phyloP scores from a whole-genome alignment of 148 eudicot genomes.

The Rhododendron williamsianum region DNA sequence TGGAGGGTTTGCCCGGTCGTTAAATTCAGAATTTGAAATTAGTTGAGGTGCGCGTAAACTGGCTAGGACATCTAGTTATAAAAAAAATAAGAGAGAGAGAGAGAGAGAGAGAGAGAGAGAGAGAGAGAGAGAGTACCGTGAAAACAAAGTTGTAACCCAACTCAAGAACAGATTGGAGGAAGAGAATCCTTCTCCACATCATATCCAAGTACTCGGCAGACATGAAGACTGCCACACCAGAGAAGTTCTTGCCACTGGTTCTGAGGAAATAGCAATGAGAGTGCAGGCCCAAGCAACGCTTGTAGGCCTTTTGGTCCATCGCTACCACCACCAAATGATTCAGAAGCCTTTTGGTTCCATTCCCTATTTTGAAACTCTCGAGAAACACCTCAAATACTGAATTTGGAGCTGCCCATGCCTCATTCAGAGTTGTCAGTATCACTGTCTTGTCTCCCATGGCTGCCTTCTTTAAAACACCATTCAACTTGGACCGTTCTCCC shows the following conservation, averaged over 20 bases:
- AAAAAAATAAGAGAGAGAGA: background rate
- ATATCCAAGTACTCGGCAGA: slow-evolving; percentile 37
- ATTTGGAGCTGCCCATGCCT: slow-evolving; percentile 34
- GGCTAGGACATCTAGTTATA: rapidly evolving
- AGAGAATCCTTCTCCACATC: slow-evolving; percentile 45
- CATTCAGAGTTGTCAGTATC: slow-evolving; percentile 32
- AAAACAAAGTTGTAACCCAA: slow-evolving; percentile 50
- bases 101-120: background rate
- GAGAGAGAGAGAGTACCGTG: slow-evolving; percentile 27
- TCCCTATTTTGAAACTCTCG: slow-evolving; percentile 36
- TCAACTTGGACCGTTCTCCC: background rate
- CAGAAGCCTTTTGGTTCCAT: slow-evolving; percentile 16
- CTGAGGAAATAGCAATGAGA: slow-evolving; percentile 26
- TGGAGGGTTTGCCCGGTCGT: too few species aligned
- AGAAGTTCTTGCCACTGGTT: slow-evolving; percentile 21
- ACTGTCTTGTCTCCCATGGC: slow-evolving; percentile 28
- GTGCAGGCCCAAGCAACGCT: slow-evolving; percentile 26
- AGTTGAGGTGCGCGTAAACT: too few species aligned
- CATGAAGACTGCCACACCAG: slow-evolving; percentile 39
- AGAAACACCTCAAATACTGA: slow-evolving; percentile 34
- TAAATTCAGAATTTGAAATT: too few species aligned
- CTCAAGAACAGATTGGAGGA: slow-evolving; percentile 36
- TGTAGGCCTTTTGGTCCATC: slow-evolving; percentile 32
- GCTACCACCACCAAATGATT: slow-evolving; percentile 28
- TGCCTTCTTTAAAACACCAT: slow-evolving; percentile 17